These are phyloP conservation scores for Fusarium sambucinum DNA, from an alignment of 2,329 filamentous ascomycete species.

Conservation along the genomic window DNA sequence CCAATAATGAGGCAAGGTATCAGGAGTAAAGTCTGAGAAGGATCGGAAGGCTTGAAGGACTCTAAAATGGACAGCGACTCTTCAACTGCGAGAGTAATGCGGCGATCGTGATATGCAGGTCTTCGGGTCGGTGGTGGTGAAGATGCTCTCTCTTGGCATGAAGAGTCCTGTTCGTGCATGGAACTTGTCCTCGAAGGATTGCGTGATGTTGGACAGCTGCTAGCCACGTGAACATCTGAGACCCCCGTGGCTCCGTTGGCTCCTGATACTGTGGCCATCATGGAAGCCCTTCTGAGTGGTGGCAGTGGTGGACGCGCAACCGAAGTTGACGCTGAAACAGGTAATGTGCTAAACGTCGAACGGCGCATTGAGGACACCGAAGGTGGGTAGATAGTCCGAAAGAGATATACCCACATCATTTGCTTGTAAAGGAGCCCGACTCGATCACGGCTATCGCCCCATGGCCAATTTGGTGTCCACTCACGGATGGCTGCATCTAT, in stretches of 20 bases:
- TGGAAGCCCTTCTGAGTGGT: slow-evolving; percentile 52
- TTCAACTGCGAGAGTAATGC: slow-evolving; percentile 67
- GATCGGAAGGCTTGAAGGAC: slow-evolving; percentile 68
- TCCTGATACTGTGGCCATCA: slow-evolving; percentile 50
- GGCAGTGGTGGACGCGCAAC: slow-evolving; percentile 36
- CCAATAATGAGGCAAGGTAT: slow-evolving; percentile 72
- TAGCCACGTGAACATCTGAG: slow-evolving; percentile 39
- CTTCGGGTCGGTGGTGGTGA: slow-evolving; percentile 63
- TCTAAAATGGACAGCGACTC: slow-evolving; percentile 68
- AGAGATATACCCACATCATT: slow-evolving; percentile 75
- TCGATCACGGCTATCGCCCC: slow-evolving; percentile 67
- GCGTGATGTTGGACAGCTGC: slow-evolving; percentile 52
- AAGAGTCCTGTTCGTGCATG: slow-evolving; percentile 54
- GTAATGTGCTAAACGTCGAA: slow-evolving; percentile 49
- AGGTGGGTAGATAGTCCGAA: slow-evolving; percentile 71
- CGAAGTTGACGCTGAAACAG: slow-evolving; percentile 36
- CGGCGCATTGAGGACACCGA: slow-evolving; percentile 48
- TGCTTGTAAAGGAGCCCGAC: slow-evolving; percentile 72
- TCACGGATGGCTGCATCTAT: slow-evolving; percentile 80
- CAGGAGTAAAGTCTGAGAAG: slow-evolving; percentile 69
- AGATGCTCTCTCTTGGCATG: slow-evolving; percentile 44
- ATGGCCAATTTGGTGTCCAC: slow-evolving; percentile 76
- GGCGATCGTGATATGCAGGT: slow-evolving; percentile 62
- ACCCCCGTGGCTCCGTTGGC: slow-evolving; percentile 30
- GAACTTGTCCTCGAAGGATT: slow-evolving; percentile 56